A percentile compares a stretch with the other conserved stretches of the same genome.
These are phyloP conservation scores for Serendipita sp. DNA, from an alignment of 768 basidiomycete species.

Conservation along the genomic window DNA sequence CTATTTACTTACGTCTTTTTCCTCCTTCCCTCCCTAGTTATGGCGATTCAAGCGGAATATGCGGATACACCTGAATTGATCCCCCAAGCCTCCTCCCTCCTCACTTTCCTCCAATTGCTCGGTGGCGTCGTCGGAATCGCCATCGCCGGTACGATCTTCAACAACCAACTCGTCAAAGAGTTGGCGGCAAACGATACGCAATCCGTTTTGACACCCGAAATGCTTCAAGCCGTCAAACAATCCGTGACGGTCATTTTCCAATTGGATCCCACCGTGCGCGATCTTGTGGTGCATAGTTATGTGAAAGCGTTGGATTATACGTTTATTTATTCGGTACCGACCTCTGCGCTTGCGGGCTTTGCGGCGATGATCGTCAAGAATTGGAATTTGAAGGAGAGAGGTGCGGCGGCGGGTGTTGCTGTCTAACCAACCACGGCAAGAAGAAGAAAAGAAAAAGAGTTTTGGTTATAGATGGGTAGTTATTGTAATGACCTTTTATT, in stretches of 20 bases:
- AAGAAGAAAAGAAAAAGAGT: too few relatives aligned
- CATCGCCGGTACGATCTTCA: slow-evolving; percentile 12
- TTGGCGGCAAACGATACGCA: slow-evolving; percentile 15
- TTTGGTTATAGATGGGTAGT: too few relatives aligned
- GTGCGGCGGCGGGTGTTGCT: not conserved
- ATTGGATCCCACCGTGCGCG: slow-evolving; percentile 13
- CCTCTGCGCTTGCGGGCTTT: slow-evolving; percentile 15
- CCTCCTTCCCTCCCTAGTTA: slow-evolving; percentile 17
- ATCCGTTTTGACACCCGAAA: slow-evolving; percentile 11
- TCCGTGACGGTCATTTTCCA: slow-evolving; percentile 18
- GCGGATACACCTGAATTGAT: slow-evolving; percentile 19
- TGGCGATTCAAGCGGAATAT: slow-evolving; percentile 25
- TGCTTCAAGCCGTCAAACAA: slow-evolving; percentile 15
- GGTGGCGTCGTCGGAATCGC: slow-evolving; percentile 17
- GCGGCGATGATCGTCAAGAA: slow-evolving; percentile 21
- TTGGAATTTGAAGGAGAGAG: slow-evolving; percentile 17
- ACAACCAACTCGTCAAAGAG: slow-evolving; percentile 19
- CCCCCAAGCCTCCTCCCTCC: slow-evolving; percentile 21
- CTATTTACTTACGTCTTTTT: not conserved
- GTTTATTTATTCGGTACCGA: slow-evolving; percentile 22
- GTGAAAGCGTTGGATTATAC: slow-evolving; percentile 15
- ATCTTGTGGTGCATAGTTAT: slow-evolving; percentile 12
- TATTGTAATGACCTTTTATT: too few relatives aligned
- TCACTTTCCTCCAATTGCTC: slow-evolving; percentile 20
- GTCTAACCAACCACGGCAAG: too few relatives aligned